Evolutionary conservation across 2,329 filamentous ascomycete genomes (phyloP), one percentile per base, ranked within the genome.

Genomic region (Davidsoniella eucalypti): DNA sequence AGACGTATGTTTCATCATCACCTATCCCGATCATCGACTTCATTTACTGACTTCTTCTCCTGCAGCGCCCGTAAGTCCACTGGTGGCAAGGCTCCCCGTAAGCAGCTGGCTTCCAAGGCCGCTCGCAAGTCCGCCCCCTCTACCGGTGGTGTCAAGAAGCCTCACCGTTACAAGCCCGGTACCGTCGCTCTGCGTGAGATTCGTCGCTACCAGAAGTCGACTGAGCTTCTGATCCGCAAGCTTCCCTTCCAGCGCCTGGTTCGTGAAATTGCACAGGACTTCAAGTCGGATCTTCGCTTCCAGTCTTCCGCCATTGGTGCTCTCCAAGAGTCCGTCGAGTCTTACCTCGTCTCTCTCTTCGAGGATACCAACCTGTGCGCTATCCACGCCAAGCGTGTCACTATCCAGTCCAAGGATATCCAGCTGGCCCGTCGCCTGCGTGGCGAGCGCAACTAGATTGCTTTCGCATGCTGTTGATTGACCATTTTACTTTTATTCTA

Each of bases 21-120:
- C 23, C 62, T 77, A 73, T 57, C 78, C 78, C 73, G 74, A 78
- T 18, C 5, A 17, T 41, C 9, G 10, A 33, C 14, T 18, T 45
- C 16, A 17, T 21, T n/a, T 26, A 25, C 51, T 54, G 18, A 47
- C 38, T 4, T 41, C 14, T 44, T 18, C 3, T 41, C 18, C n/a
- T 23, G 7, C 49, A 56, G 54, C 61, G 77, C 77, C 62, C 76
- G 78, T 65, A 81, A 94, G 76, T 83, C 80, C 68, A 84, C 80
- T 62, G 80, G 80, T 79, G 80, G 80, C 75, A 83, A 84, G 75
- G 80, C 80, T 60, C 79, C 79, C 56, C 78, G 80, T 71, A 98
- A 98, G 86, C 88, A 95, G 80, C 87, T 96, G 65, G 90, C 90
- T 62, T 94, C 88, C 77, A 95, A 95, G 85, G 92, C 90, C 60